Base-by-base conservation (phyloP, 2,329 filamentous ascomycete genomes). In the Pseudopithomyces chartarum region DNA sequence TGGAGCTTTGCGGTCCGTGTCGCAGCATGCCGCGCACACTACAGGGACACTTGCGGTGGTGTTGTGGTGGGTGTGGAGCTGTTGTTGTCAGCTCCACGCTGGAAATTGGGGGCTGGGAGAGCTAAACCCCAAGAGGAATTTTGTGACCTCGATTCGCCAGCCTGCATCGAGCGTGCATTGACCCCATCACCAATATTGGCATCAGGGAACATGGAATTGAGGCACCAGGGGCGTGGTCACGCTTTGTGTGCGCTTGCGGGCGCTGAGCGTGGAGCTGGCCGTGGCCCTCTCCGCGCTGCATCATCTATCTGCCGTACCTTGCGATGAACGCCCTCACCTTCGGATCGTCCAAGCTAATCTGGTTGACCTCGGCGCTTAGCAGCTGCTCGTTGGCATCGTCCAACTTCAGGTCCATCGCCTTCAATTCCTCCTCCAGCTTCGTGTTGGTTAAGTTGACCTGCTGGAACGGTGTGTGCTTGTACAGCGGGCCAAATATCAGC, bases 381-480 rank as follows among this genome's bases (percentile, higher is more conserved):
- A 81, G 68, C 44, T 74, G 65, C n/a, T 70, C 62, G 19, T 77
- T 76, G 19, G 76, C 64, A 4, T 63, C 62, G 57, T 77, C 73
- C 34, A 79, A 71, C 22, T 73, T 65, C 32, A 55, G 55, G 56
- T 79, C 78, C 57, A 80, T 64, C 13, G 57, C 58, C 23, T 73
- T 72, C 54, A 80, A 19, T 22, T 68, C 63, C 5, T 59, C 62
- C 29, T 77, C 70, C 38, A 74, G 40, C 33, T 60, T 62, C 12
- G 61, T 39, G 43, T 70, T 58, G 0, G 60, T 63, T 53, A 75
- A 54, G 42, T 61, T 59, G 32, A 75, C 64, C 22, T 63, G 55
- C 42, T 65, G 59, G 56, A 71, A 76, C 15, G 67, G 62, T 4
- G 70, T 73, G 40, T 78, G 71, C n/a, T 68, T 67, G 58, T 76